Evolutionary conservation across 331 rosid genomes (phyloP), one percentile per base, ranked within the genome.

Genomic region (Malus hybrid): DNA sequence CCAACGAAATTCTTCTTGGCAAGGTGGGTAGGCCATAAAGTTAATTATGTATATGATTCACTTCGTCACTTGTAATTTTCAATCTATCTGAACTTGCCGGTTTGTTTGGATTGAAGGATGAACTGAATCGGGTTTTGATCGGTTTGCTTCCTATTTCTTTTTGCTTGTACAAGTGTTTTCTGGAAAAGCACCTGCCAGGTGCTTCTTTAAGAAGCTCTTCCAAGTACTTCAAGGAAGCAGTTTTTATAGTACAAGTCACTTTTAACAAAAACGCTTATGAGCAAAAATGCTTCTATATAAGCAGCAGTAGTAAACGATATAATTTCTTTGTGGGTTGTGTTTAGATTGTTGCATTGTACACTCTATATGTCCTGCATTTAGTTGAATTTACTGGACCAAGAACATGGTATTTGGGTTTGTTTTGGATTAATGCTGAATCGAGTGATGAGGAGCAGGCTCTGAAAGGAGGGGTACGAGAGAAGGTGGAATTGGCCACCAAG

Each of bases 401-500:
- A 50, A 50, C 20, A 50, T 16, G 56, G 56, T 16, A 50, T 50
- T 16, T 16, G 56, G 56, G 20, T 50, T 44, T 50, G 56, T 50
- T 50, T 50, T 16, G 56, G 9, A 50, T 50, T 16, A 50, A 50
- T 50, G 28, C 20, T 58, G 66, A 57, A 14, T 72, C 5, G 29
- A 14, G 22, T 55, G 18, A 39, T 29, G 52, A 32, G 44, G 67
- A 53, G 52, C 61, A 86, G 92, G 93, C 90, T 79, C 11, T 91
- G 71, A 78, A 83, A 58, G 92, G 78, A 67, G 90, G 81, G 10
- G 77, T 79, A 57, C 86, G 89, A n/a, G 87, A 84, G 19, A 85
- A 82, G 48, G 92, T 87, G 29, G 86, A 89, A 63, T 64, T 91
- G 78, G 96, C 93, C 19, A 79, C 93, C 7, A 91, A 91, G 64